phyloP scores from a whole-genome alignment of 768 basidiomycete genomes.

The Udeniomyces megalosporus region DNA sequence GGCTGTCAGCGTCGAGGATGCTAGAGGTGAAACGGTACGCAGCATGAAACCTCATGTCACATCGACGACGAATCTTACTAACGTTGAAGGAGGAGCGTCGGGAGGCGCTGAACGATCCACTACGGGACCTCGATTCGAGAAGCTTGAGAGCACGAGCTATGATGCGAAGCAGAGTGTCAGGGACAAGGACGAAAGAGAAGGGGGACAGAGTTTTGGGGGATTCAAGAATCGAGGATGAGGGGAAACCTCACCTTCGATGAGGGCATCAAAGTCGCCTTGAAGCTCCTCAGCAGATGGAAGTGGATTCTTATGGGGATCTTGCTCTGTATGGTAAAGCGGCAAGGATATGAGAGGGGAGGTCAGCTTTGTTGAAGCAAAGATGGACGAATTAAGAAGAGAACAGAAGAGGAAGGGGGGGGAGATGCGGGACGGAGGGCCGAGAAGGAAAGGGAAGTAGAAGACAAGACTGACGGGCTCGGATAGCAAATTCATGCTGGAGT shows the following conservation, averaged over 20 bases:
- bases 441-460: background rate
- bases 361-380: background rate
- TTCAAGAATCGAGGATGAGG: too few relatives aligned
- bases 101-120: constrained; percentile 5
- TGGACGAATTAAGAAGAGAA: background rate
- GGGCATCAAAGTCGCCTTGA: constrained; percentile 14
- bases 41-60: too few relatives aligned
- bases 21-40: too few relatives aligned
- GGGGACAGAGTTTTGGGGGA: too few relatives aligned
- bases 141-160: constrained; percentile 11
- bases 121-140: constrained; percentile 6
- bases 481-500: constrained; percentile 11
- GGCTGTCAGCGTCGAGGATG: background rate
- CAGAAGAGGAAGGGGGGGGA: background rate
- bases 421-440: background rate
- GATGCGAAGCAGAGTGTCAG: too few relatives aligned
- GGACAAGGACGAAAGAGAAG: too few relatives aligned
- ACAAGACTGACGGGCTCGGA: constrained; percentile 3
- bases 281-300: constrained; percentile 8
- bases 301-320: constrained; percentile 11
- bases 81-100: too few relatives aligned
- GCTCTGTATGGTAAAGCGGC: background rate
- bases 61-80: too few relatives aligned
- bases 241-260: constrained; percentile 9
- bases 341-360: background rate